phyloP scores from a whole-genome alignment of 2,329 filamentous ascomycete genomes.

The Paramyrothecium roridum region DNA sequence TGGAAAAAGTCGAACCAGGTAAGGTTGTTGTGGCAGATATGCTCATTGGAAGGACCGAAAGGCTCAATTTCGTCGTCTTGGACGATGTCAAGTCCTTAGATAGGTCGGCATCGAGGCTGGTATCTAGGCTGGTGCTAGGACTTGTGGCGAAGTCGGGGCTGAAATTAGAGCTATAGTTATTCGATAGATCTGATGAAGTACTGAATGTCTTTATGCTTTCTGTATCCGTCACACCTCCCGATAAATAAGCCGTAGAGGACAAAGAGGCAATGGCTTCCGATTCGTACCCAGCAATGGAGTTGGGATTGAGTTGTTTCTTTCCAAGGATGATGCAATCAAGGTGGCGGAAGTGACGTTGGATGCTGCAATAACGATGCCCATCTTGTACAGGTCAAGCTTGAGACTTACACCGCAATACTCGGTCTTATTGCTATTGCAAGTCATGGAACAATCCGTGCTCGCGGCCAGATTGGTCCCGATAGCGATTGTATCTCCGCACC shows the following conservation, averaged over 20 bases:
- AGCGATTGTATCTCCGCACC: not conserved
- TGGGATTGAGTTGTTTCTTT: not conserved
- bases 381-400: constrained; percentile 26
- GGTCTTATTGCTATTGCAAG: constrained; percentile 28
- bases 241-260: too few relatives aligned
- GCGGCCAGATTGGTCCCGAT: constrained; percentile 20
- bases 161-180: too few relatives aligned
- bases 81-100: not conserved
- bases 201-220: not conserved
- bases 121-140: not conserved
- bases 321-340: not conserved
- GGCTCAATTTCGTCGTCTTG: not conserved
- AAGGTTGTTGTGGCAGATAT: not conserved
- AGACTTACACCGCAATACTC: constrained; percentile 26
- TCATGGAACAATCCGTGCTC: constrained; percentile 24
- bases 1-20: not conserved
- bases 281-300: not conserved
- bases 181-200: not conserved
- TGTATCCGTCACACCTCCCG: too few relatives aligned
- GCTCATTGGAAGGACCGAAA: not conserved
- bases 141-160: not conserved
- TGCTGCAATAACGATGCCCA: not conserved
- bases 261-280: too few relatives aligned
- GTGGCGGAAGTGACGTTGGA: not conserved
- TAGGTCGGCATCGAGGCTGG: not conserved